phyloP scores from a whole-genome alignment of 2,329 filamentous ascomycete genomes.

The Pseudogymnoascus sp. region DNA sequence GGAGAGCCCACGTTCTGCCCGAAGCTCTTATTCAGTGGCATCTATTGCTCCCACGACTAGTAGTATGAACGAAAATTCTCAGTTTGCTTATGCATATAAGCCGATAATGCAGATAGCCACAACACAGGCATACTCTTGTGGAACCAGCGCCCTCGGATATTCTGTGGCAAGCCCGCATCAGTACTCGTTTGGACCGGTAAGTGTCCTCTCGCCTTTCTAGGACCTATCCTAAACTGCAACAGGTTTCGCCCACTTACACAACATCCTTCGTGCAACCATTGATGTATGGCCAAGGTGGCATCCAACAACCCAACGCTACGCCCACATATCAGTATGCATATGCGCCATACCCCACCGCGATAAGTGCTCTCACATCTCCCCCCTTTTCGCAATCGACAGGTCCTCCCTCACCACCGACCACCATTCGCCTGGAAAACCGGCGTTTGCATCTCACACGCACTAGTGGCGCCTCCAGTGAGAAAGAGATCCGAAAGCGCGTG shows the following conservation, averaged over 20 bases:
- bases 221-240: neutral
- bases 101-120: conserved; percentile 10
- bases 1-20: neutral
- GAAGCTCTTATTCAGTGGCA: neutral
- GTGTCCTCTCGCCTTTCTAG: neutral
- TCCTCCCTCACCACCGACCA: neutral
- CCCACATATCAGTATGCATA: conserved; percentile 10
- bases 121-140: conserved; percentile 2
- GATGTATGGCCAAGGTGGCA: conserved; percentile 7
- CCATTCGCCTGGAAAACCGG: conserved; percentile 1
- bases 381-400: neutral
- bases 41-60: conserved; percentile 3
- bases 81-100: conserved; percentile 4
- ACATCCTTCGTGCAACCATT: conserved; percentile 3
- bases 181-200: conserved; percentile 1
- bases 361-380: neutral
- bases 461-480: conserved; percentile 7
- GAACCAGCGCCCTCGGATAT: neutral
- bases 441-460: conserved; percentile 4
- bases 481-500: neutral
- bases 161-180: neutral
- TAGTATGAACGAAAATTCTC: conserved; percentile 6
- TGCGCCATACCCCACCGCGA: neutral
- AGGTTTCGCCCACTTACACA: conserved; percentile 7
- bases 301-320: neutral